These are phyloP conservation scores for Secale cereale DNA, from an alignment of 176 grass and related monocot species.

Conservation along the genomic window DNA sequence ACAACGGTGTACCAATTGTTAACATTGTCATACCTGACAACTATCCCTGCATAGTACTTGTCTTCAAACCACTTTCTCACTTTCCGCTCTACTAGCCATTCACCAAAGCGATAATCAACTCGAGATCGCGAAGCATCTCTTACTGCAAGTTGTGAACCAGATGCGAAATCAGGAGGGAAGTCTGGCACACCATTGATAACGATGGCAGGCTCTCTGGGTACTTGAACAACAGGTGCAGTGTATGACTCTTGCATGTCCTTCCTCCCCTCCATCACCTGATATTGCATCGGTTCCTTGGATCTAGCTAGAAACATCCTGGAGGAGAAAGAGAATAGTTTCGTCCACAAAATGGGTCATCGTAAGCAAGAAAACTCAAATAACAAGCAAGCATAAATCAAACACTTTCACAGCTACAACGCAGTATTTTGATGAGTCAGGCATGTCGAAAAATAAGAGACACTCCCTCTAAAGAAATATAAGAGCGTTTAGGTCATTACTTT, in stretches of 20 bases:
- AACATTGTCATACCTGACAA: constrained; percentile 61
- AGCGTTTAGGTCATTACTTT: too few species aligned
- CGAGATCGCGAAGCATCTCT: constrained; percentile 20
- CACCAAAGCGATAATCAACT: constrained; percentile 70
- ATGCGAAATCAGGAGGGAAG: constrained; percentile 30
- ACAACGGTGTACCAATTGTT: constrained; percentile 84
- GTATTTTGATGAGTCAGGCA: too few species aligned
- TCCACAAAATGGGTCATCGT: constrained; percentile 3
- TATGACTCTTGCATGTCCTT: constrained; percentile 30
- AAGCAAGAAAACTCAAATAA: constrained; percentile 1
- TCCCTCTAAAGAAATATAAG: too few species aligned
- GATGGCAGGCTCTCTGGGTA: constrained; percentile 77
- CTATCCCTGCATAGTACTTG: constrained; percentile 57
- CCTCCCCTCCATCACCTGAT: constrained; percentile 46
- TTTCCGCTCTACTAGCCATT: constrained; percentile 78
- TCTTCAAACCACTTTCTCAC: constrained; percentile 68
- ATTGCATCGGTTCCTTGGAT: neutral
- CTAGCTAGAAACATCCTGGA: constrained; percentile 15
- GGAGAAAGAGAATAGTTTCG: constrained; percentile 1
- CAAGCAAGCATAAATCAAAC: constrained; percentile 1
- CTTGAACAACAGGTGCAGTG: constrained; percentile 42
- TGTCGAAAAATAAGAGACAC: too few species aligned
- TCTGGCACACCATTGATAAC: constrained; percentile 73
- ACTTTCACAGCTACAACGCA: neutral
- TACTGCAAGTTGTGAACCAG: constrained; percentile 13